phyloP scores from a whole-genome alignment of 2,329 filamentous ascomycete species.

The Penicillium occitanis region DNA sequence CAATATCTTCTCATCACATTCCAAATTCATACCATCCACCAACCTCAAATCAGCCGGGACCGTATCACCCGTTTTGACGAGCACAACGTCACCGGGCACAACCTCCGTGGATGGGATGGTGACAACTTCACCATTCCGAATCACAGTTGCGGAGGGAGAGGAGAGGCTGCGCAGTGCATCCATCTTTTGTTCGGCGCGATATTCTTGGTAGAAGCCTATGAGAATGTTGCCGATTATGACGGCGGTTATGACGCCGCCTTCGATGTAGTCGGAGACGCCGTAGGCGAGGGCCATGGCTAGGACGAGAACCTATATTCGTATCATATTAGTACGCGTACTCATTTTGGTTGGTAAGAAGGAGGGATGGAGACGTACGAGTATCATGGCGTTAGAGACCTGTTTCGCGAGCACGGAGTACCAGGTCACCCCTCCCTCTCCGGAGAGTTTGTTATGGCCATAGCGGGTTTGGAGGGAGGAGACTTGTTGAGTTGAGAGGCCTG shows the following conservation, averaged over 20 bases:
- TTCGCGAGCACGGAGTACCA: conserved; percentile 52
- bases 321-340: background rate
- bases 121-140: conserved; percentile 56
- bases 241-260: conserved; percentile 59
- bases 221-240: conserved; percentile 59
- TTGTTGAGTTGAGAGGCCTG: conserved; percentile 47
- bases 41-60: conserved; percentile 59
- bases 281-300: conserved; percentile 68
- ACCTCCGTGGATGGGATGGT: conserved; percentile 57
- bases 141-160: conserved; percentile 56
- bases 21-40: conserved; percentile 66
- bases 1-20: conserved; percentile 66
- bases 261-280: conserved; percentile 57
- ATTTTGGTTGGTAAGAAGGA: background rate
- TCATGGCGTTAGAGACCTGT: conserved; percentile 58
- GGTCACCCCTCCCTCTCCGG: conserved; percentile 46
- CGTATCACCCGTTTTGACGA: conserved; percentile 56
- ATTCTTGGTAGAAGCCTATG: conserved; percentile 62
- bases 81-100: conserved; percentile 59
- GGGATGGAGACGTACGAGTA: conserved; percentile 41
- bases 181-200: conserved; percentile 60
- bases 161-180: conserved; percentile 57
- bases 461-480: conserved; percentile 47
- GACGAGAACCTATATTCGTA: conserved; percentile 61
- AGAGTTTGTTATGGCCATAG: conserved; percentile 54